Base-by-base conservation (phyloP, 2,329 filamentous ascomycete genomes). In the Ophiostoma novo-ulmi region DNA sequence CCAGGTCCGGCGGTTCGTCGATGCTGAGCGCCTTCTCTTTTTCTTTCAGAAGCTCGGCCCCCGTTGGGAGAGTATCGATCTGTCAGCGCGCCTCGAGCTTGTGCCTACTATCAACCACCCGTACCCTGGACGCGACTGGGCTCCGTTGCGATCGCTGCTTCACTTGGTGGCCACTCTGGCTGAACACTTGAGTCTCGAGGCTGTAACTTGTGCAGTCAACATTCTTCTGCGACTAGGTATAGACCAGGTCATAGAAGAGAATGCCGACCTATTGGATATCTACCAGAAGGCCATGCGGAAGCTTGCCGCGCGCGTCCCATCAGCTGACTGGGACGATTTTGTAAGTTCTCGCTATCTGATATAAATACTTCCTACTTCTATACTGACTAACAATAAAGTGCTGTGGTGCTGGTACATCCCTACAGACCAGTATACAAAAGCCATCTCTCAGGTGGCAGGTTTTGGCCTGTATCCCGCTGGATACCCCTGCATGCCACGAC, bases 1-100 rank as follows among this genome's bases (percentile, higher is more conserved):
- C 41, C 74, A 75, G 69, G 73, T 78, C 0, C 79, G 82, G 35
- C 80, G 79, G 1, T 77, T 86, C 0, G 72, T 89, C 36, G 82
- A 82, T 5, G 79, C 82, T 2, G 75, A 79, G 77, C 74, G 79
- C 76, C 74, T 88, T 69, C 75, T 86, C 68, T 77, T 80, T 6
- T 78, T 92, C 13, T 90, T 94, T 73, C 78, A 78, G 68, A 80
- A 79, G 20, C 76, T 93, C 6, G 89, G 89, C 3, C 88, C 87
- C 0, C 80, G 80, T 1, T 80, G 82, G 44, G 82, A 84, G 55
- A 78, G 85, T 20, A 78, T 64, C 38, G 76, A 75, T 44, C 74
- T 76, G 61, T 75, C 71, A 61, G 69, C 67, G 22, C 73, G 70
- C 48, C 68, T 76, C 5, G 69, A 69, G 58, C 64, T 74, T 17